Percentiles rank a stretch among this genome's conserved stretches.
These are phyloP conservation scores for Laguncularia racemosa DNA, from an alignment of 345 rosid genomes.

Conservation along the genomic window DNA sequence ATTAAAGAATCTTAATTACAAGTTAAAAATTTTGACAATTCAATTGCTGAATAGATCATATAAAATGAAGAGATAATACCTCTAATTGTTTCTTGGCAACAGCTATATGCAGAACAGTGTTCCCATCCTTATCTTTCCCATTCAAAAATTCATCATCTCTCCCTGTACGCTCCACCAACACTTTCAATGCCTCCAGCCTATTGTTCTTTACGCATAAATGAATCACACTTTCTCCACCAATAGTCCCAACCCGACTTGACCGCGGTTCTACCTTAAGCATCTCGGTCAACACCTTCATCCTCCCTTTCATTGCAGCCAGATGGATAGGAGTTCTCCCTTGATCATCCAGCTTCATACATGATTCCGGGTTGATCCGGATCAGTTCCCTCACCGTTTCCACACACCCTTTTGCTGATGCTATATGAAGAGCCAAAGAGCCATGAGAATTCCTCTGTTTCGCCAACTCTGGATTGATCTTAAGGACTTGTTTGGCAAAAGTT, in stretches of 20 bases:
- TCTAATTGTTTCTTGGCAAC: slow-evolving; percentile 17
- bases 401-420: slow-evolving; percentile 17
- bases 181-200: slow-evolving; percentile 16
- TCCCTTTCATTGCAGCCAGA: slow-evolving; percentile 19
- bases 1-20: too few relatives aligned
- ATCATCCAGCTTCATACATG: slow-evolving; percentile 8
- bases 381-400: slow-evolving; percentile 15
- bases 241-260: slow-evolving; percentile 6
- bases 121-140: slow-evolving; percentile 17
- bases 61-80: slow-evolving; percentile 8
- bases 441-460: slow-evolving; percentile 7
- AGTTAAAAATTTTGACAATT: not conserved
- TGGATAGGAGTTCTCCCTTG: slow-evolving; percentile 24
- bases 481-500: slow-evolving; percentile 11
- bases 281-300: slow-evolving; percentile 8
- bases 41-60: not conserved
- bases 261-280: slow-evolving; percentile 13
- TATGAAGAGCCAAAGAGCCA: slow-evolving; percentile 17
- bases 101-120: slow-evolving; percentile 19
- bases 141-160: slow-evolving; percentile 11
- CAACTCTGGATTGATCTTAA: slow-evolving; percentile 10
- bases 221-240: slow-evolving; percentile 13
- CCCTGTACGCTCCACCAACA: slow-evolving; percentile 13
- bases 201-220: slow-evolving; percentile 19
- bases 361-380: slow-evolving; percentile 10